A percentile compares a stretch with the other conserved stretches of the same genome.
phyloP scores from a whole-genome alignment of 139 green algal genomes.

The Chlamydomonas incerta region DNA sequence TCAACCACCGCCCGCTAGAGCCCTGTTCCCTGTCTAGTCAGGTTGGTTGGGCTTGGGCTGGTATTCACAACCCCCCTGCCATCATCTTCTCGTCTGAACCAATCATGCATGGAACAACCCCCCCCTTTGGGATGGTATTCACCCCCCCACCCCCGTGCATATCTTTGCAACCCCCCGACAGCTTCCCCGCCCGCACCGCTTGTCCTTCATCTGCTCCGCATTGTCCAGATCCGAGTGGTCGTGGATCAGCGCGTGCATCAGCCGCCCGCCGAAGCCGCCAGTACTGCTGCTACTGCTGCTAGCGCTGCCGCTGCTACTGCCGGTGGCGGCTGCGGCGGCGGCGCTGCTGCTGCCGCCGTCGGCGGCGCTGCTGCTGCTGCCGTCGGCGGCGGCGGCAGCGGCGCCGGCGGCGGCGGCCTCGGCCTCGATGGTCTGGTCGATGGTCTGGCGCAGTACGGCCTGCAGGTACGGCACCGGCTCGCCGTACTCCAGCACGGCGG shows the following conservation, averaged over 20 bases:
- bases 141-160: too few relatives aligned
- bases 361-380: background rate
- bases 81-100: too few relatives aligned
- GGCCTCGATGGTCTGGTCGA: background rate
- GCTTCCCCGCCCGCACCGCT: conserved; percentile 20
- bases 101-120: too few relatives aligned
- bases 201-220: conserved; percentile 30
- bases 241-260: conserved; percentile 60
- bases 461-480: background rate
- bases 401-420: background rate
- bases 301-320: background rate
- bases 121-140: too few relatives aligned
- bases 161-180: background rate
- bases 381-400: background rate
- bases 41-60: too few relatives aligned
- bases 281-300: background rate
- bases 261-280: conserved; percentile 26
- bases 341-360: too few relatives aligned
- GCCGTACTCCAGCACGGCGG: conserved; percentile 13
- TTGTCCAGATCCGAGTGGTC: conserved; percentile 60
- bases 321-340: background rate
- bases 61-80: too few relatives aligned
- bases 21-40: too few relatives aligned
- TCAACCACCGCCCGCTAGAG: too few relatives aligned
- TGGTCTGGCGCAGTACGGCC: background rate